Base-by-base conservation (phyloP, 2,329 filamentous ascomycete species). In the Exophiala alcalophila region DNA sequence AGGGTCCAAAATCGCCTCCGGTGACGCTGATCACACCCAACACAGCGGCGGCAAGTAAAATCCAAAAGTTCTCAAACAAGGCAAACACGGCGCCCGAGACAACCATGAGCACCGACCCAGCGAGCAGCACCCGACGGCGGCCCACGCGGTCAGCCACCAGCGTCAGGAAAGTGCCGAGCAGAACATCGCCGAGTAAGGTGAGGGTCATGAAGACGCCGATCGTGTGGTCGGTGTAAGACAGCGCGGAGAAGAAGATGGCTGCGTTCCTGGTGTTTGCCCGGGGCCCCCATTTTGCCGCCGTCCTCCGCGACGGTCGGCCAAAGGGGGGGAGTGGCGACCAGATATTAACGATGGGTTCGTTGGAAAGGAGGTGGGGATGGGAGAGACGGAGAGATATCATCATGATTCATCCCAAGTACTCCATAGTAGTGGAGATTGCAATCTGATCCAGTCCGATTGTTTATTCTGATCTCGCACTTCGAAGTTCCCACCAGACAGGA, bases 121-220 rank as follows among this genome's bases (percentile, higher is more conserved):
- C 52, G 0, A 70, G 65, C 3, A 83, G 65, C n/a, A 78, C 69
- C 4, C 63, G 65, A 36, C 71, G 69, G 18, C 79, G 69, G 3
- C 80, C 80, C 36, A 80, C 55, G 0, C 64, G 65, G 61, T 83
- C 80, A 18, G 80, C 77, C 47, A 80, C 66, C 4, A 78, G 56
- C 0, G 79, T 80, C 32, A 83, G 66, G 15, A 77, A 25, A 44
- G 81, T 73, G 55, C 78, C 81, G 48, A 83, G 74, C 28, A 68
- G 56, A 3, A 76, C 70, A 59, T 83, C 80, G 18, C 80, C 80
- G 10, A 70, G 64, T 11, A 83, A 62, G 0, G 80, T 84, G 49
- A 82, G 58, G 0, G 78, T 81, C 79, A 83, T 83, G 63, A 83
- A 83, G 1, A 81, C 61, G 2, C 80, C 80, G 46, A 78, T 76